Evolutionary conservation across 176 grass and related monocot species (phyloP).

Genomic region (sorghum (Sorghum bicolor)): DNA sequence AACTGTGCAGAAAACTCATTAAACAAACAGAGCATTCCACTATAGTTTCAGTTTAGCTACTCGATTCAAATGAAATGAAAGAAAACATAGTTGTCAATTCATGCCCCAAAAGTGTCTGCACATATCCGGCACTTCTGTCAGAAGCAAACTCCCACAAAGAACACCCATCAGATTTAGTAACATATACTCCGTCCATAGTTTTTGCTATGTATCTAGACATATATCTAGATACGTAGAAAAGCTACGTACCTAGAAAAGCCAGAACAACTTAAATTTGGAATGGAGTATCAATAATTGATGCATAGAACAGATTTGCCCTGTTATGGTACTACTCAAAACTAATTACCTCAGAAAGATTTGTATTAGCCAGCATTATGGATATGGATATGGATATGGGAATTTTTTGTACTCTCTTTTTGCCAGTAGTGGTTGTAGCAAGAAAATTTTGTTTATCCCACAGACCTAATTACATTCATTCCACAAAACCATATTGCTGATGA

Average conservation of each 20-base stretch:
- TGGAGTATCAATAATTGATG: neutral
- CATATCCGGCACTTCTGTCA: neutral
- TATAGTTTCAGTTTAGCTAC: neutral
- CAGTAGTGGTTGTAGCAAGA: neutral
- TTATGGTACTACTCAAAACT: too few species aligned
- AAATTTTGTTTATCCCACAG: neutral
- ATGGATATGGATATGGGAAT: neutral
- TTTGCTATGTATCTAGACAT: too few species aligned
- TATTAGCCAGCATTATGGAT: neutral
- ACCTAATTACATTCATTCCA: neutral
- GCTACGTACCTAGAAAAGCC: too few species aligned
- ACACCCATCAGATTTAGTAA: neutral
- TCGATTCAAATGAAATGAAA: slow-evolving; percentile 12
- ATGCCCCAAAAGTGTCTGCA: neutral
- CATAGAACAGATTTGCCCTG: neutral
- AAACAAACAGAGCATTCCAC: neutral
- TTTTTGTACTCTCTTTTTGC: neutral
- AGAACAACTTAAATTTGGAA: too few species aligned
- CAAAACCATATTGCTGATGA: neutral
- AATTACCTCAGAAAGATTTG: neutral
- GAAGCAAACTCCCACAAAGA: slow-evolving; percentile 1
- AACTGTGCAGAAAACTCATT: neutral
- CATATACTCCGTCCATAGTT: too few species aligned
- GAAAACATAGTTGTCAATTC: slow-evolving; percentile 1
- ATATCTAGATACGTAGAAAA: too few species aligned